Percentiles rank a stretch among this genome's conserved stretches.
These are phyloP conservation scores for Euryodendron excelsum DNA, from an alignment of 148 eudicot genomes.

Conservation along the genomic window DNA sequence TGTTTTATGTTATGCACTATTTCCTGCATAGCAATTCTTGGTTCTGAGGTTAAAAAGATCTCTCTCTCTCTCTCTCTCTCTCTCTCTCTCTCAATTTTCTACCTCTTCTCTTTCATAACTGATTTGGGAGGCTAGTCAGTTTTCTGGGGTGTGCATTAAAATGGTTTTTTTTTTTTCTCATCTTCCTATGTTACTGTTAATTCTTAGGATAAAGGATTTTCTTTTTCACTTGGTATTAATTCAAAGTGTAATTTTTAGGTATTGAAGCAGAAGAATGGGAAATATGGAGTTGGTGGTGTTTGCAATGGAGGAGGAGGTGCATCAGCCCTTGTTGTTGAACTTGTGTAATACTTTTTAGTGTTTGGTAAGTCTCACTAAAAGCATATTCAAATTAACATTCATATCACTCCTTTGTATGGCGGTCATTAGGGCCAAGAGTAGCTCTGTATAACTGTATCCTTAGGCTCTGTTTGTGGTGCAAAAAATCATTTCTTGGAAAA, in stretches of 20 bases:
- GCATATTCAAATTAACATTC: background rate
- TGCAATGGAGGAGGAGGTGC: conserved; percentile 99
- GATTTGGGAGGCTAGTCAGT: too few species aligned
- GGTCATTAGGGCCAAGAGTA: background rate
- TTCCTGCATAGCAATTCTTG: background rate
- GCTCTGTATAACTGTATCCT: background rate
- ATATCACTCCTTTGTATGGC: background rate
- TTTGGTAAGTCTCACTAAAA: conserved; percentile 29
- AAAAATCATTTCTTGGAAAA: background rate
- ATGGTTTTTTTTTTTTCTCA: too few species aligned
- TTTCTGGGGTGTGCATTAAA: background rate
- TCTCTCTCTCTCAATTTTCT: background rate
- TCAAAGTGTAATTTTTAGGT: conserved; percentile 43
- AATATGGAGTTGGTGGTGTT: conserved; percentile 85
- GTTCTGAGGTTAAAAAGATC: background rate
- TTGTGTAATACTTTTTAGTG: conserved; percentile 39
- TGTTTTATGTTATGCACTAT: background rate
- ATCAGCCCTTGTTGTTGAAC: conserved; percentile 85
- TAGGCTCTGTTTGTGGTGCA: background rate
- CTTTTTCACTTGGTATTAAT: background rate
- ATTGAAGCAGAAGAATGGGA: conserved; percentile 75
- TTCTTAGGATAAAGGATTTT: background rate
- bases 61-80: background rate
- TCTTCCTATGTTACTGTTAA: background rate
- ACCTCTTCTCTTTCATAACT: background rate